Percentiles rank a stretch among this genome's conserved stretches.
Conservation (phyloP, 2,329 filamentous ascomycete species). For the Rutstroemia sydowiana region DNA sequence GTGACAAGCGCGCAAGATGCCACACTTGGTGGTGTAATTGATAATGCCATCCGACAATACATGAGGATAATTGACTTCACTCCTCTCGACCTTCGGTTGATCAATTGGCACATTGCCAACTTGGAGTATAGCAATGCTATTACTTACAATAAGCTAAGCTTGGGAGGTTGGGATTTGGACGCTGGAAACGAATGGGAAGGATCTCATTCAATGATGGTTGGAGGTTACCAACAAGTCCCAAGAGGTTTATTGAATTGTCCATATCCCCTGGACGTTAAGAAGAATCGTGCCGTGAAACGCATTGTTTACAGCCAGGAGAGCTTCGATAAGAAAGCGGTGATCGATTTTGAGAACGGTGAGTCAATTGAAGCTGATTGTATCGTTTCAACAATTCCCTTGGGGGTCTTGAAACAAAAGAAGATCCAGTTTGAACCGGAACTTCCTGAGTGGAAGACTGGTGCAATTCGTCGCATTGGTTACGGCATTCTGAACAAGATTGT, state of each 20-base stretch:
- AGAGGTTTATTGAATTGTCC: slow-evolving; percentile 76
- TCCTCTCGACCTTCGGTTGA: slow-evolving; percentile 77
- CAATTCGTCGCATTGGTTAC: slow-evolving; percentile 80
- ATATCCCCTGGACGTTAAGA: slow-evolving; percentile 66
- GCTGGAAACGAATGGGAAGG: slow-evolving; percentile 97
- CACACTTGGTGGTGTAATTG: slow-evolving; percentile 83
- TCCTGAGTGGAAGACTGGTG: slow-evolving; percentile 76
- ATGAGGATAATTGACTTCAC: slow-evolving; percentile 73
- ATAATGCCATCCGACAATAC: slow-evolving; percentile 86
- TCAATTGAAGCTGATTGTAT: slow-evolving; percentile 78
- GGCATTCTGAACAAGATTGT: slow-evolving; percentile 94
- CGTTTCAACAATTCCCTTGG: slow-evolving; percentile 84
- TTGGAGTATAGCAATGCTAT: slow-evolving; percentile 95
- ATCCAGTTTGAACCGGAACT: slow-evolving; percentile 84
- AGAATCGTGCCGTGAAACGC: slow-evolving; percentile 63
- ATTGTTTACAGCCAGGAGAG: slow-evolving; percentile 55
- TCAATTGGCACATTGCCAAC: slow-evolving; percentile 99
- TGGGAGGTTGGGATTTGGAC: slow-evolving; percentile 93
- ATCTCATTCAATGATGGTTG: slow-evolving; percentile 82
- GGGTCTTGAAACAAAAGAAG: slow-evolving; percentile 76
- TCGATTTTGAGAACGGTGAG: slow-evolving; percentile 73
- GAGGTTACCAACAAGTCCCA: slow-evolving; percentile 91
- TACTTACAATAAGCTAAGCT: slow-evolving; percentile 77
- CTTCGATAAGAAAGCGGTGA: slow-evolving; percentile 42
- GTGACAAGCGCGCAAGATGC: slow-evolving; percentile 55